phyloP scores from a whole-genome alignment of 352 stramenopile genomes.

The Globisporangium irregulare region DNA sequence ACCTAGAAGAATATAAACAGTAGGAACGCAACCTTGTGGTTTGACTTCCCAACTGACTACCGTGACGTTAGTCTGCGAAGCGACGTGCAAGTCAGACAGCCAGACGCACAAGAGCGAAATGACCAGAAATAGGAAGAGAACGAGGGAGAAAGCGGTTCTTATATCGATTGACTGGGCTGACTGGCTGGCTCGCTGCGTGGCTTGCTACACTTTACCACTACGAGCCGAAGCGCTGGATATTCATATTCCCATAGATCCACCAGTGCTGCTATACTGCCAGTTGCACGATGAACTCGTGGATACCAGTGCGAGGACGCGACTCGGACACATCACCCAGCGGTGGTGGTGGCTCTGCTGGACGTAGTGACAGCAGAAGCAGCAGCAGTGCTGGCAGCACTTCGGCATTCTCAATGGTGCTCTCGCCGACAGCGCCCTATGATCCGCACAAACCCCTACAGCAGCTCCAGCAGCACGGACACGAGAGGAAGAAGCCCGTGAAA shows the following conservation, averaged over 20 bases:
- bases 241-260: not conserved
- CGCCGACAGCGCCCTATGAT: not conserved
- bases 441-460: conserved; percentile 1
- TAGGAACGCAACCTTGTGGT: not conserved
- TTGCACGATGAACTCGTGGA: conserved; percentile 9
- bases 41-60: not conserved
- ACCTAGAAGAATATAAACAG: conserved; percentile 3
- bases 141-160: not conserved
- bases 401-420: conserved; percentile 8
- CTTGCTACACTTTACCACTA: not conserved
- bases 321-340: not conserved
- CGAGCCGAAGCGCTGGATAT: not conserved
- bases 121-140: not conserved
- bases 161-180: not conserved
- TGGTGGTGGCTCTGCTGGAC: not conserved
- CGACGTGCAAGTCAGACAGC: not conserved
- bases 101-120: not conserved
- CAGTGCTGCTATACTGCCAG: not conserved
- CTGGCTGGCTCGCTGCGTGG: not conserved
- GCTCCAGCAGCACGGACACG: conserved; percentile 15
- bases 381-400: not conserved
- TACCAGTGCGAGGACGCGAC: conserved; percentile 5
- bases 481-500: conserved; percentile 30
- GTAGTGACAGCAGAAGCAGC: conserved; percentile 1
- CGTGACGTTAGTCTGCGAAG: conserved; percentile 2